Conservation (phyloP, 306 rosid species). For the Gastrolobium villosum region DNA sequence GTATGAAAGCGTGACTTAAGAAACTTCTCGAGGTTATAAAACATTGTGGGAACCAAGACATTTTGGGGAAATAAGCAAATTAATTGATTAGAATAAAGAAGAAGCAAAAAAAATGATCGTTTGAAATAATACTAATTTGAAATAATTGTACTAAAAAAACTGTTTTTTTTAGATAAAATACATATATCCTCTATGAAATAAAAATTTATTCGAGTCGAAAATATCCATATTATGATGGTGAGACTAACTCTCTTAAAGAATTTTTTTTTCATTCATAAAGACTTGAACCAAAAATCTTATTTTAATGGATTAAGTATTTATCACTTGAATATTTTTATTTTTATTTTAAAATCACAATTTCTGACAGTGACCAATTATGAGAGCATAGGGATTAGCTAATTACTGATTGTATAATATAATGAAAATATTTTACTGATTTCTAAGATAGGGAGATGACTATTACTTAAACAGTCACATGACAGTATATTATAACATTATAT, state of each 20-base stretch:
- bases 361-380: constrained; percentile 43
- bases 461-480: constrained; percentile 41
- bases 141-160: too few relatives aligned
- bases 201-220: too few relatives aligned
- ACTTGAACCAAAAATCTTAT: too few relatives aligned
- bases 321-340: too few relatives aligned
- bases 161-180: too few relatives aligned
- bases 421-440: not conserved
- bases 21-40: constrained; percentile 43
- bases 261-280: too few relatives aligned
- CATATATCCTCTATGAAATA: too few relatives aligned
- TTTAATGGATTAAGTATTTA: too few relatives aligned
- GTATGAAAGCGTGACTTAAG: constrained; percentile 54
- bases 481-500: not conserved
- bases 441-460: constrained; percentile 26
- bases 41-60: constrained; percentile 48
- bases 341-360: constrained; percentile 21
- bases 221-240: too few relatives aligned
- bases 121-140: constrained; percentile 11
- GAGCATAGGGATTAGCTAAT: constrained; percentile 40
- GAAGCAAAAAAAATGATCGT: not conserved
- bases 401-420: constrained; percentile 2
- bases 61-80: constrained; percentile 41
- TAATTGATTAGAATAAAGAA: constrained; percentile 25
- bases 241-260: too few relatives aligned